Percentiles rank a stretch among this genome's conserved stretches.
Evolutionary conservation across 371 early-diverging fungal genomes (phyloP).

Genomic region (Zopfochytrium polystomum): DNA sequence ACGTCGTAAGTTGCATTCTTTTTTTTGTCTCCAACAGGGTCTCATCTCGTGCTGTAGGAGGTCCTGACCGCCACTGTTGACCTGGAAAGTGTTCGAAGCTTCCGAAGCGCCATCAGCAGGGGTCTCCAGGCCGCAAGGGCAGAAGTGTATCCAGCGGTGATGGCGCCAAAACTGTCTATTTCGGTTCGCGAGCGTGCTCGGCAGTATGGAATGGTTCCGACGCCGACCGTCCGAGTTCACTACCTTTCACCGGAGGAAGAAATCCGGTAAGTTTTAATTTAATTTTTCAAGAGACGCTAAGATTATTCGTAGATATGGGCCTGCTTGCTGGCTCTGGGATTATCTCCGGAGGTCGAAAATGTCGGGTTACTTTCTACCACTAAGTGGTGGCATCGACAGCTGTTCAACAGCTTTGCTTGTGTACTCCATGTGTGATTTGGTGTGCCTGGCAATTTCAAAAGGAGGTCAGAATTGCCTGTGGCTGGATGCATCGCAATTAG

Average conservation of each 20-base stretch:
- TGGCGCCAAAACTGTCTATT: background rate
- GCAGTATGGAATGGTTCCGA: background rate
- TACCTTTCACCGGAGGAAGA: conserved; percentile 61
- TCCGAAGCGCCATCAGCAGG: conserved; percentile 70
- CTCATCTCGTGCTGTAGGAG: conserved; percentile 57
- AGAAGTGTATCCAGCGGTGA: background rate
- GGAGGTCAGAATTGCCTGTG: too few relatives aligned
- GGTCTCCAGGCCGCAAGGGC: conserved; percentile 72
- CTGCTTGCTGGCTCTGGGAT: conserved; percentile 99
- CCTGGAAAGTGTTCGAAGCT: conserved; percentile 82
- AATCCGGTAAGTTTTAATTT: conserved; percentile 59
- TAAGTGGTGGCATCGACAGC: conserved; percentile 96
- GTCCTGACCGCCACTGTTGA: conserved; percentile 90
- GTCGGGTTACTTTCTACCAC: conserved; percentile 90
- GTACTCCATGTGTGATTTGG: conserved; percentile 90
- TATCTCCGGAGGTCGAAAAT: conserved; percentile 88
- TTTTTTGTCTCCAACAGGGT: conserved; percentile 1
- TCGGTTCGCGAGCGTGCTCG: background rate
- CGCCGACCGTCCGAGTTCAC: conserved; percentile 1
- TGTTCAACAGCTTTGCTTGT: conserved; percentile 92
- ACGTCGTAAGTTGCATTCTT: conserved; percentile 72
- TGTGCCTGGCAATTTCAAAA: conserved; percentile 61
- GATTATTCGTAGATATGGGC: conserved; percentile 84
- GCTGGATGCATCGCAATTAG: too few relatives aligned
- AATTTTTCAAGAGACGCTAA: too few relatives aligned